These are phyloP conservation scores for Suhomyces pyralidae DNA, from an alignment of 805 yeast genomes.

Conservation along the genomic window DNA sequence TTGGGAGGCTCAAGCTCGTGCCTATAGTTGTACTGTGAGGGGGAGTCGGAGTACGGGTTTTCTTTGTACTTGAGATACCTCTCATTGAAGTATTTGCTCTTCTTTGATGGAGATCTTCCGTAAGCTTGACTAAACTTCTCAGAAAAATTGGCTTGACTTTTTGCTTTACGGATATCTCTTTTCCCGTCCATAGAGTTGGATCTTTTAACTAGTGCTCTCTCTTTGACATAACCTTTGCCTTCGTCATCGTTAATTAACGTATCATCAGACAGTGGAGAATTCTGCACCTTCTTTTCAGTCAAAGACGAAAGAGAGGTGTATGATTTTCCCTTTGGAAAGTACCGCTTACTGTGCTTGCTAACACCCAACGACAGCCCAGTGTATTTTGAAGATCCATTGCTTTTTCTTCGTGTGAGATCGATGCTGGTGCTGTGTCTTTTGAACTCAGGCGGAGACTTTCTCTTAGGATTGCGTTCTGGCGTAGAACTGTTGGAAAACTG, in stretches of 20 bases:
- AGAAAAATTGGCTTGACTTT: slow-evolving; percentile 33
- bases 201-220: background rate
- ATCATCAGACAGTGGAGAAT: slow-evolving; percentile 8
- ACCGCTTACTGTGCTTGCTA: slow-evolving; percentile 9
- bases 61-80: slow-evolving; percentile 19
- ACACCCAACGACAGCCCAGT: slow-evolving; percentile 6
- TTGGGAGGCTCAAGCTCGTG: background rate
- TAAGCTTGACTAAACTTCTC: background rate
- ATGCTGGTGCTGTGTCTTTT: slow-evolving; percentile 22
- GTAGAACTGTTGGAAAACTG: slow-evolving; percentile 4
- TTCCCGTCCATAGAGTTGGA: slow-evolving; percentile 2
- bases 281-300: background rate
- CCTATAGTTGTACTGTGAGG: background rate
- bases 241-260: slow-evolving; percentile 14
- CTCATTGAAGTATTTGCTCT: slow-evolving; percentile 14
- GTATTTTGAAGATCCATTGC: background rate
- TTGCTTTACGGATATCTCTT: slow-evolving; percentile 27
- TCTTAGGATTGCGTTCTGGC: background rate
- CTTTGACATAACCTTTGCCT: background rate
- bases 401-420: slow-evolving; percentile 1
- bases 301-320: slow-evolving; percentile 17
- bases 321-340: slow-evolving; percentile 16
- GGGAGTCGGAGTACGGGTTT: slow-evolving; percentile 26
- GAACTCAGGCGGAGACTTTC: slow-evolving; percentile 18
- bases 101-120: background rate